Base-by-base conservation (phyloP, 768 basidiomycete species). In the Mrakia gelida region DNA sequence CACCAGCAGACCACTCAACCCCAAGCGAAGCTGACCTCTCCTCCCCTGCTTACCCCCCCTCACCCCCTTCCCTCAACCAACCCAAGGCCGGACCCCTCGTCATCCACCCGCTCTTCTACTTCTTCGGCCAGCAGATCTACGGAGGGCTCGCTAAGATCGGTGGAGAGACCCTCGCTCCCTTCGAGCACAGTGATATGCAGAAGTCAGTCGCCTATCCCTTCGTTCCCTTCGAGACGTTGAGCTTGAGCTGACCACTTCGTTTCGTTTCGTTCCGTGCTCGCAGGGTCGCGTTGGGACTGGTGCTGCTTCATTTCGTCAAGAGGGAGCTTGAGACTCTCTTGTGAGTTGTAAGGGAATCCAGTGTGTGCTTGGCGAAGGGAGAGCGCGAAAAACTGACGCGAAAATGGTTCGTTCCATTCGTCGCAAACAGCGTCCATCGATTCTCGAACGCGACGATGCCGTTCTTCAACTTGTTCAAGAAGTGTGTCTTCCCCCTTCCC, bases 381-480 rank as follows among this genome's bases (percentile, higher is more conserved):
- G 18, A 32, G 21, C 26, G 13, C 26, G 13, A 23, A 43, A n/a
- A 21, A 26, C 68, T 77, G 76, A 77, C 62, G 28, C 32, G n/a
- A 49, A 0, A n/a, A n/a, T n/a, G 30, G 10, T 8, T n/a, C 4
- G 5, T 61, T 43, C n/a, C n/a, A n/a, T n/a, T n/a, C n/a, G n/a
- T 32, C 67, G 18, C 16, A 62, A 38, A 10, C 30, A 93, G 92
- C 82, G 89, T 99, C 1, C 97, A 99, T 84, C 92, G 93, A 16
- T 98, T 98, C 88, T 98, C 95, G 43, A 90, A 94, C 85, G 92
- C 90, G 1, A 97, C 96, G 0, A 96, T 98, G 92, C 97, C 96
- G 1, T 85, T 91, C 77, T 82, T 82, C 78, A 92, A 94, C 83
- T 88, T 98, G 52, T 91, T 96, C 87, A 92, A 91, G 84, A 99